These are phyloP conservation scores for Mycena rosella DNA, from an alignment of 768 basidiomycete genomes.

Conservation along the genomic window DNA sequence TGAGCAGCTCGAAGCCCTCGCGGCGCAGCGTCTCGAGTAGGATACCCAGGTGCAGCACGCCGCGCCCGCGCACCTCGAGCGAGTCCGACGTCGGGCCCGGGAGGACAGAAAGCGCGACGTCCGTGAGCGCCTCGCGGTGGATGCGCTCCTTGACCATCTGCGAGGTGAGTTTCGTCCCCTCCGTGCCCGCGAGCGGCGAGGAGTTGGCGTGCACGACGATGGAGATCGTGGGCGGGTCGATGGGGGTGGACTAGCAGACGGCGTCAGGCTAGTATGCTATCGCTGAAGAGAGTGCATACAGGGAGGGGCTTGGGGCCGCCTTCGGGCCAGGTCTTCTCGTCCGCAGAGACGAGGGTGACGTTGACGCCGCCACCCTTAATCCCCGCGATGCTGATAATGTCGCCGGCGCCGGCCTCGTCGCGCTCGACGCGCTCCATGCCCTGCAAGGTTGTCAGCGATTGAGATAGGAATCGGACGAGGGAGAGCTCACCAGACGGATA, in stretches of 20 bases:
- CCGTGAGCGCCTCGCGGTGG: constrained; percentile 64
- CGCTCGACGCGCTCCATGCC: constrained; percentile 60
- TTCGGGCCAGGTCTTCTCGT: constrained; percentile 54
- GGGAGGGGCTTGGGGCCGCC: constrained; percentile 56
- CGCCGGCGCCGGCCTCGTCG: constrained; percentile 59
- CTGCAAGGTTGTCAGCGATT: constrained; percentile 11
- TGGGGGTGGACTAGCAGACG: constrained; percentile 52
- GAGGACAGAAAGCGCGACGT: constrained; percentile 62
- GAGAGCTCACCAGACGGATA: constrained; percentile 19
- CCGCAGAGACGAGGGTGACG: constrained; percentile 57
- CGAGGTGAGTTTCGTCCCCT: constrained; percentile 63
- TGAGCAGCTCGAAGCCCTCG: constrained; percentile 62
- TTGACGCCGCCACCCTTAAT: constrained; percentile 63
- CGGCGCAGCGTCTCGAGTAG: constrained; percentile 62
- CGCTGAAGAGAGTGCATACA: constrained; percentile 38
- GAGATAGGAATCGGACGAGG: constrained; percentile 40
- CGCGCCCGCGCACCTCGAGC: constrained; percentile 62
- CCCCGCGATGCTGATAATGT: constrained; percentile 63
- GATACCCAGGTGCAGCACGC: constrained; percentile 65
- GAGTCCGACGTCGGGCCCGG: constrained; percentile 64
- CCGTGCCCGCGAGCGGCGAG: constrained; percentile 59
- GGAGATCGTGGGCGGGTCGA: constrained; percentile 65
- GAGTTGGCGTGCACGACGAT: constrained; percentile 62
- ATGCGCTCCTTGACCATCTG: constrained; percentile 63
- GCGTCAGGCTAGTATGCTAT: not conserved